A percentile compares a stretch with the other conserved stretches of the same genome.
phyloP scores from a whole-genome alignment of 345 rosid genomes.

The Nephelium lappaceum region DNA sequence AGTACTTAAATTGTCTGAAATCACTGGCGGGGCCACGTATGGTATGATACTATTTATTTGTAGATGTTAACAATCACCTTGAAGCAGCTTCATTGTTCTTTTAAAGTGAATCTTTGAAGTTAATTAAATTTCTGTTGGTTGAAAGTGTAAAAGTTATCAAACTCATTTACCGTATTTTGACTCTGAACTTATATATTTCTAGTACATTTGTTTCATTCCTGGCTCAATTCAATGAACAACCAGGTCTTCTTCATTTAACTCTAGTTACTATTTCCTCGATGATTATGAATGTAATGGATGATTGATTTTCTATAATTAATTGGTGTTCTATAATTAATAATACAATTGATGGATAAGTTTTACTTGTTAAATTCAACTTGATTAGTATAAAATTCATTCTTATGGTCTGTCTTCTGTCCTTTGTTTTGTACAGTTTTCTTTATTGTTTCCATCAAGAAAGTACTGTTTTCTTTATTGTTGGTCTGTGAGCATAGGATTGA shows the following conservation, averaged over 20 bases:
- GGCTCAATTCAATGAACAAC: neutral
- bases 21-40: constrained; percentile 57
- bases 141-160: neutral
- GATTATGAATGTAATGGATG: neutral
- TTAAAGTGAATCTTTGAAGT: neutral
- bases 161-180: constrained; percentile 5
- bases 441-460: too few relatives aligned
- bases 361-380: constrained; percentile 11
- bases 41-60: constrained; percentile 47
- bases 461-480: neutral
- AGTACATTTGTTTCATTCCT: constrained; percentile 5
- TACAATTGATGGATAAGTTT: constrained; percentile 1
- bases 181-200: constrained; percentile 5
- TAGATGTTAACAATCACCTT: neutral
- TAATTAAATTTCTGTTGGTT: neutral
- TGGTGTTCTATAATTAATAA: too few relatives aligned
- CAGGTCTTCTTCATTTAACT: neutral
- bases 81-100: neutral
- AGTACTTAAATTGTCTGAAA: constrained; percentile 64
- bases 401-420: neutral
- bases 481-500: neutral
- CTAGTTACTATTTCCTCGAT: neutral
- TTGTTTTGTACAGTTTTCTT: neutral
- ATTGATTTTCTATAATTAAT: neutral
- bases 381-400: constrained; percentile 12